Evolutionary conservation across 495 filamentous ascomycete genomes (phyloP).

Genomic region (Aspergillus incahuasiensis): DNA sequence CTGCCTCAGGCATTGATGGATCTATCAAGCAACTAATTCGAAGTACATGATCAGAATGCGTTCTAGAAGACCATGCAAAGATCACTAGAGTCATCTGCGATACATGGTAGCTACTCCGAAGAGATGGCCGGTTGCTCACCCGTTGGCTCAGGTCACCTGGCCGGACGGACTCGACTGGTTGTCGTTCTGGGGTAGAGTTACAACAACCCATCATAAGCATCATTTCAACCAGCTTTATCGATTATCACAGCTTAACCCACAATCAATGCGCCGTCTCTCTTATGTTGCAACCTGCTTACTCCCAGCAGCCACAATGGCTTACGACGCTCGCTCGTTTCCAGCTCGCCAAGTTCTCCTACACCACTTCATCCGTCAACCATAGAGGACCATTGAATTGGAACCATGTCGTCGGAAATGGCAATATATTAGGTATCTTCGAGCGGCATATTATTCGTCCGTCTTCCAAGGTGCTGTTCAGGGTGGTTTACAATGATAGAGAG

Average conservation of each 20-base stretch:
- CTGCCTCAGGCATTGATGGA: conserved; percentile 4
- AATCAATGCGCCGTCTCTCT: too few species aligned
- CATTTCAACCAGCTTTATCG: background rate
- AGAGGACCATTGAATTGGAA: conserved; percentile 35
- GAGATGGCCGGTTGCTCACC: background rate
- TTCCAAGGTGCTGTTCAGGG: conserved; percentile 22
- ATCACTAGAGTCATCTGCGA: too few species aligned
- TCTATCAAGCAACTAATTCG: background rate
- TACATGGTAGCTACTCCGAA: background rate
- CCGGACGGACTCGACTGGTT: background rate
- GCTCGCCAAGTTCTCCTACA: conserved; percentile 42
- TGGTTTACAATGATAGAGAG: conserved; percentile 20
- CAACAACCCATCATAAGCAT: background rate
- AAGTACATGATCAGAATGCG: background rate
- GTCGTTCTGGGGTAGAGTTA: background rate
- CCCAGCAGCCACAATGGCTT: conserved; percentile 7
- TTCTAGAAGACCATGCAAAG: too few species aligned
- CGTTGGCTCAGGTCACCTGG: conserved; percentile 1
- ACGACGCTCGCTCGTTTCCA: conserved; percentile 24
- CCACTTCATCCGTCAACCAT: conserved; percentile 29
- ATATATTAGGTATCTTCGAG: conserved; percentile 30
- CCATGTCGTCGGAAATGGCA: conserved; percentile 33
- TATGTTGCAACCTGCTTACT: background rate
- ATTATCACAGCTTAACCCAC: background rate
- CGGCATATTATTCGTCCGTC: background rate